A percentile compares a stretch with the other conserved stretches of the same genome.
These are phyloP conservation scores for Peronospora destructor DNA, from an alignment of 352 stramenopile species.

Conservation along the genomic window DNA sequence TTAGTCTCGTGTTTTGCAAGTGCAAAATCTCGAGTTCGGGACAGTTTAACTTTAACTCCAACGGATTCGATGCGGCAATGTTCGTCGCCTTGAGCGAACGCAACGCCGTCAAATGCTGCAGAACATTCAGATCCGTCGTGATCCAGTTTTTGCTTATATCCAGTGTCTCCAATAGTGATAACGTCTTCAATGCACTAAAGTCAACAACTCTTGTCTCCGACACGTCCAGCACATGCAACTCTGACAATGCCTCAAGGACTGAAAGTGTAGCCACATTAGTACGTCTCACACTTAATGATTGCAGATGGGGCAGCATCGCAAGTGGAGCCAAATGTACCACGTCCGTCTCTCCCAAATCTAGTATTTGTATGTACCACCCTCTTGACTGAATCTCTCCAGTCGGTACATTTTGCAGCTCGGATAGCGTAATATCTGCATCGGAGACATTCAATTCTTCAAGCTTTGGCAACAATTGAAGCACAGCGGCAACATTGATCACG, in stretches of 20 bases:
- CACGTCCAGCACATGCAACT: conserved; percentile 34
- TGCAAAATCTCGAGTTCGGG: conserved; percentile 30
- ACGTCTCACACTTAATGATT: conserved; percentile 30
- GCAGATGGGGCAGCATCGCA: conserved; percentile 23
- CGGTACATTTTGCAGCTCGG: conserved; percentile 14
- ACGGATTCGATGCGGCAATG: conserved; percentile 27
- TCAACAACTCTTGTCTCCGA: conserved; percentile 39
- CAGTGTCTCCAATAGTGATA: conserved; percentile 28
- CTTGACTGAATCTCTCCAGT: conserved; percentile 1
- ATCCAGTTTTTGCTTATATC: conserved; percentile 49
- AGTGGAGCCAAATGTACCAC: conserved; percentile 28
- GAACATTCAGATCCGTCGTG: conserved; percentile 21
- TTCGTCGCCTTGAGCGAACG: conserved; percentile 33
- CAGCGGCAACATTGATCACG: conserved; percentile 32
- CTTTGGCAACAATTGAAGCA: conserved; percentile 25
- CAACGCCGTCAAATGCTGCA: conserved; percentile 27
- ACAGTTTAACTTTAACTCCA: conserved; percentile 28
- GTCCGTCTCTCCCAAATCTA: conserved; percentile 34
- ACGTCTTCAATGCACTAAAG: conserved; percentile 21
- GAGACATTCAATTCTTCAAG: conserved; percentile 37
- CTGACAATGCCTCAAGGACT: conserved; percentile 22
- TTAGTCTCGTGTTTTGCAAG: conserved; percentile 39
- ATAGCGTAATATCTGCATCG: conserved; percentile 26
- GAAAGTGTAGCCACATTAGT: conserved; percentile 30
- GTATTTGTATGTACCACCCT: conserved; percentile 13